A percentile compares a stretch with the other conserved stretches of the same genome.
phyloP scores from a whole-genome alignment of 2,329 filamentous ascomycete genomes.

The Aspergillus novofumigatus region DNA sequence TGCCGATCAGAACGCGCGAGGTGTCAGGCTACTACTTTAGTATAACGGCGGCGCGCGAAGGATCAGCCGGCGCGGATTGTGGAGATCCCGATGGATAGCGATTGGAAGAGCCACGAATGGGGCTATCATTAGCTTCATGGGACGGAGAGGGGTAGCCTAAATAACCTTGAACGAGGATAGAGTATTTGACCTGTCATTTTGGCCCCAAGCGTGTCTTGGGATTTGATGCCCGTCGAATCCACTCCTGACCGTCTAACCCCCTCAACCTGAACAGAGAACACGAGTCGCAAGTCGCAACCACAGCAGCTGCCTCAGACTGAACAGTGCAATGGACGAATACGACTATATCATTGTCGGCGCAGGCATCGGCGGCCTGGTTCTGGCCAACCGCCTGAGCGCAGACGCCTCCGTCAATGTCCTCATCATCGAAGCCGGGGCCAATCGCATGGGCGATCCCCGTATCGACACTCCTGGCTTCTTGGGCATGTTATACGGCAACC shows the following conservation, averaged over 20 bases:
- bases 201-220: no score
- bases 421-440: conserved; percentile 26
- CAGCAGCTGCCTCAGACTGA: not conserved
- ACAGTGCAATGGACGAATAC: conserved; percentile 2
- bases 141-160: not conserved
- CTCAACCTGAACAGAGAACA: not conserved
- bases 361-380: conserved; percentile 28
- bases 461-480: conserved; percentile 20
- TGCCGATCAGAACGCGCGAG: not conserved
- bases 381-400: conserved; percentile 30
- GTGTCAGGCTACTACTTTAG: not conserved
- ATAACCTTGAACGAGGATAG: not conserved
- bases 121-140: not conserved
- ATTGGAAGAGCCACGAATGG: not conserved
- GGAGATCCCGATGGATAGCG: not conserved
- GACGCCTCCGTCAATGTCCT: conserved; percentile 21
- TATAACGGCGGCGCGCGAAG: not conserved
- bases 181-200: not conserved
- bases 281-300: not conserved
- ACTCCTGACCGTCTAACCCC: not conserved
- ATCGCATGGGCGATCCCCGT: conserved; percentile 19
- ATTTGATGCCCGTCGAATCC: not conserved
- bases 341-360: conserved; percentile 32
- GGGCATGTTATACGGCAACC: conserved; percentile 14
- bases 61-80: not conserved